Conservation (phyloP, 176 grass and related monocot species). For the Phoenix roebelenii region DNA sequence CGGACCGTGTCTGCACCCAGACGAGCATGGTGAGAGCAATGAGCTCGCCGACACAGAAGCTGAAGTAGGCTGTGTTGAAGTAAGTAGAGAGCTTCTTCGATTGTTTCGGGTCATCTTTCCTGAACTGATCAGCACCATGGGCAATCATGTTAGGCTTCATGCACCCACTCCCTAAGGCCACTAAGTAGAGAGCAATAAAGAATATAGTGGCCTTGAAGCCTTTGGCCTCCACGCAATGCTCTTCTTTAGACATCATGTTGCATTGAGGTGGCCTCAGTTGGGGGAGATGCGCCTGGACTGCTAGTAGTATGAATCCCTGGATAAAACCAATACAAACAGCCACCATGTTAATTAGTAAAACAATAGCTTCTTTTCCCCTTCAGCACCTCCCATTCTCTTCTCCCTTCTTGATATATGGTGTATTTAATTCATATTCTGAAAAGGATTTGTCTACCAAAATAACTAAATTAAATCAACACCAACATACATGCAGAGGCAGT, state of each 20-base stretch:
- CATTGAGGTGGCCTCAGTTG: constrained; percentile 88
- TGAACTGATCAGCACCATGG: constrained; percentile 84
- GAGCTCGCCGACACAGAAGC: constrained; percentile 89
- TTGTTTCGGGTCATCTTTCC: constrained; percentile 22
- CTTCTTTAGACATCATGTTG: constrained; percentile 48
- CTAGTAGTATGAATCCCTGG: constrained; percentile 85
- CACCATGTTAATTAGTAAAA: no score
- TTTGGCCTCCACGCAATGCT: constrained; percentile 46
- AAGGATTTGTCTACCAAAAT: no score
- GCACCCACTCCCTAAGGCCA: constrained; percentile 89
- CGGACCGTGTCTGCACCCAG: constrained; percentile 88
- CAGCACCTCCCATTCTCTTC: neutral
- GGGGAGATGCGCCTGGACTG: constrained; percentile 85
- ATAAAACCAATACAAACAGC: constrained; percentile 3
- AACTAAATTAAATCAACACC: no score
- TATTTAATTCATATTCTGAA: no score
- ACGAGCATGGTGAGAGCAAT: constrained; percentile 72
- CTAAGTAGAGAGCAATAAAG: constrained; percentile 77
- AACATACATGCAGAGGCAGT: no score
- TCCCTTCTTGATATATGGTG: neutral
- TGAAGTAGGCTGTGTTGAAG: constrained; percentile 98
- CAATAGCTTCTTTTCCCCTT: neutral
- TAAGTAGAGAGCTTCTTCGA: constrained; percentile 73
- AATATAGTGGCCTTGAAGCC: constrained; percentile 66
- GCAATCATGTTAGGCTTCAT: constrained; percentile 99